Evolutionary conservation across 2,329 filamentous ascomycete genomes (phyloP), one percentile per base, ranked within the genome.

Genomic region (Hyphodiscus sp.): DNA sequence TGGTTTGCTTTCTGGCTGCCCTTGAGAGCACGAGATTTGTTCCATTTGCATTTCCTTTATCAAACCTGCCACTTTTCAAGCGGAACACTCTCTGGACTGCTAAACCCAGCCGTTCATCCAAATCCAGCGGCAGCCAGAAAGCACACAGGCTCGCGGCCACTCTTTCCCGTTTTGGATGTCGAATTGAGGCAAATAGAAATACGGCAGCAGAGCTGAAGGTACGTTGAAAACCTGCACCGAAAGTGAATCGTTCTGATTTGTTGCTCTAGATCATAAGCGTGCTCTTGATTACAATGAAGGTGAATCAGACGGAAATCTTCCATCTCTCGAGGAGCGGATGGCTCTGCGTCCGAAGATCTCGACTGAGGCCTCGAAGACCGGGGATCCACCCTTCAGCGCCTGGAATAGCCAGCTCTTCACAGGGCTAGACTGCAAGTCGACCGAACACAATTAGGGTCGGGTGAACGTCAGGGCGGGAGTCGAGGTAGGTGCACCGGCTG

Each of bases 231-330:
- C 10, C 30, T 50, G 11, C 20, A 56, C 48, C 44, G 6, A 48
- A 51, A 53, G 44, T 53, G 33, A 48, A 56, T 53, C 19, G 23
- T 50, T 49, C 50, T 50, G 20, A 52, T 52, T 38, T 50, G 2
- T 47, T 45, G 44, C 42, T 55, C 30, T 52, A 52, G 50, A 26
- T 47, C n/a, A 16, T 41, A 47, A 51, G 43, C n/a, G 52, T 26
- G 55, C 52, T 54, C 45, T 51, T 51, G 42, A 18, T 50, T 19
- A 49, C 20, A 54, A 45, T 53, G 20, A 48, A 3, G 18, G 19
- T 44, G 11, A 50, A 50, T 50, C 20, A 47, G 43, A 53, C 46
- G 23, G 45, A 7, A 26, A 53, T 53, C 46, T 45, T 44, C 42
- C 41, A 53, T 53, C 51, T 20, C 16, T 15, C 11, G 16, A 15